Percentiles rank a stretch among this genome's conserved stretches.
These are phyloP conservation scores for Salix dunnii DNA, from an alignment of 345 rosid genomes.

Conservation along the genomic window DNA sequence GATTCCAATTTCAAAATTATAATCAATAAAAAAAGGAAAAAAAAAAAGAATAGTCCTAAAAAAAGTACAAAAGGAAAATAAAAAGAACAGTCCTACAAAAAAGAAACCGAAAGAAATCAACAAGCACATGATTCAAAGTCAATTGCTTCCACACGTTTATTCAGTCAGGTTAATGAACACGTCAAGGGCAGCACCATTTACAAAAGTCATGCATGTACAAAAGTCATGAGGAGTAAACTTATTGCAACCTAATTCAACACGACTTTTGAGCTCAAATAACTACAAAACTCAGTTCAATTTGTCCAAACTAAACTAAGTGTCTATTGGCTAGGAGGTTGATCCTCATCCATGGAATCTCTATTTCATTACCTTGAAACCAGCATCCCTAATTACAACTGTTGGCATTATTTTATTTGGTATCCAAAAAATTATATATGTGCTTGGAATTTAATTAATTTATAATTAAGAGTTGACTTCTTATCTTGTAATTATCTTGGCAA, in stretches of 20 bases:
- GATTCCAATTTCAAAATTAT: no score
- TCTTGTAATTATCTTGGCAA: not conserved
- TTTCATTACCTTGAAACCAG: not conserved
- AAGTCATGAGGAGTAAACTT: not conserved
- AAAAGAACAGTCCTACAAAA: not conserved
- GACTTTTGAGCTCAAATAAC: not conserved
- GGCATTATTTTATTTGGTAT: not conserved
- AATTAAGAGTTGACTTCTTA: not conserved
- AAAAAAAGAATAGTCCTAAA: not conserved
- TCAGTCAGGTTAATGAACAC: conserved; percentile 13
- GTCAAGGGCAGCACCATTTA: not conserved
- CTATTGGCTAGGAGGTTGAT: not conserved
- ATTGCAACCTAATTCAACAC: not conserved
- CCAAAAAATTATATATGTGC: not conserved
- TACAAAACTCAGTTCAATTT: not conserved
- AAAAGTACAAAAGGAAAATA: not conserved
- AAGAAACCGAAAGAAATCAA: not conserved
- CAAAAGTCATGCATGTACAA: not conserved
- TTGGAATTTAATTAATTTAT: not conserved
- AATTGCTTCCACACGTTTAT: conserved; percentile 13
- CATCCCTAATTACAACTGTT: not conserved
- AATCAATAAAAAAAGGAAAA: no score
- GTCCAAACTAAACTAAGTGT: not conserved
- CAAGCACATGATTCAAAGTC: not conserved
- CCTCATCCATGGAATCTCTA: not conserved